These are phyloP conservation scores for Chlorociboria aeruginascens DNA, from an alignment of 495 filamentous ascomycete species.

Conservation along the genomic window DNA sequence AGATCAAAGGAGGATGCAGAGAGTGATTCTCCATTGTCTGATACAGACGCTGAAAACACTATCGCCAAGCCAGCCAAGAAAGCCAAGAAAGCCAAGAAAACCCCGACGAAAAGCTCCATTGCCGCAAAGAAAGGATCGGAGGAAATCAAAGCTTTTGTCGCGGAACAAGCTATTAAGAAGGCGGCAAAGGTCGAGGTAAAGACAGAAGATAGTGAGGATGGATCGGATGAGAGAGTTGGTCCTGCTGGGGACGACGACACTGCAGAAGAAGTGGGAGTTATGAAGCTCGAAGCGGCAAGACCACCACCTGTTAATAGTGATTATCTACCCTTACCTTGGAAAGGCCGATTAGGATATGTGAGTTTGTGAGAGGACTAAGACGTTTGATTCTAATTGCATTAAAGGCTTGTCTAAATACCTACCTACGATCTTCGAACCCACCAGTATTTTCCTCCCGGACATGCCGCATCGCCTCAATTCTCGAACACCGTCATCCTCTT, in stretches of 20 bases:
- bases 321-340: constrained; percentile 85
- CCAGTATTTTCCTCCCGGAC: constrained; percentile 87
- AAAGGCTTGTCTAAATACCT: constrained; percentile 84
- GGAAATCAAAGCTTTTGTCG: constrained; percentile 24
- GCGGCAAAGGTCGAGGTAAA: constrained; percentile 12
- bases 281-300: constrained; percentile 12
- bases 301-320: constrained; percentile 72
- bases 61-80: constrained; percentile 6
- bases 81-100: constrained; percentile 8
- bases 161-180: constrained; percentile 20
- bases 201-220: constrained; percentile 11
- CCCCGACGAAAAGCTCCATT: constrained; percentile 32
- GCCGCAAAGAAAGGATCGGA: constrained; percentile 24
- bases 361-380: constrained; percentile 20
- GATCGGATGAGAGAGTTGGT: constrained; percentile 15
- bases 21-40: constrained; percentile 11
- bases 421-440: constrained; percentile 74
- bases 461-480: constrained; percentile 80
- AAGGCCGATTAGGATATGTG: constrained; percentile 84
- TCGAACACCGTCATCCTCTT: constrained; percentile 79
- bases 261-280: constrained; percentile 21
- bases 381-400: constrained; percentile 9
- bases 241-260: constrained; percentile 30
- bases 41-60: neutral
- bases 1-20: neutral